A percentile compares a stretch with the other conserved stretches of the same genome.
phyloP scores from a whole-genome alignment of 179 eudicot genomes.

The Corrigiola litoralis region DNA sequence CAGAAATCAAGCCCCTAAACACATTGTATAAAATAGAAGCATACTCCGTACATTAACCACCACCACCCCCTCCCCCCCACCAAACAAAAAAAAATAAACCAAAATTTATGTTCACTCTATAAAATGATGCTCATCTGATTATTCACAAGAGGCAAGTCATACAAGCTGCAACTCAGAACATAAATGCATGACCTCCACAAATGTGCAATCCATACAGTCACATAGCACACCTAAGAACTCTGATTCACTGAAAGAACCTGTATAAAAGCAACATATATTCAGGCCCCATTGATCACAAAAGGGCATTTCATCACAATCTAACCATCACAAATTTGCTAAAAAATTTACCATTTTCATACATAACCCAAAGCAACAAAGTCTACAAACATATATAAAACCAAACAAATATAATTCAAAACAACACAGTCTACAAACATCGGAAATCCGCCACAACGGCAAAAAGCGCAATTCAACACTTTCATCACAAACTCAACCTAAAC shows the following conservation, averaged over 20 bases:
- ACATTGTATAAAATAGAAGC: neutral
- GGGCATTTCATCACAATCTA: too few relatives aligned
- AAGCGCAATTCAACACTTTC: neutral
- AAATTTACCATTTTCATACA: too few relatives aligned
- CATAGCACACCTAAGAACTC: neutral
- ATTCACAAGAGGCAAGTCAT: neutral
- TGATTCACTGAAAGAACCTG: neutral
- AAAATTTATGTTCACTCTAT: too few relatives aligned
- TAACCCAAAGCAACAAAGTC: too few relatives aligned
- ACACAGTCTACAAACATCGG: constrained; percentile 1
- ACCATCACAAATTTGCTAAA: too few relatives aligned
- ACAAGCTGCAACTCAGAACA: neutral
- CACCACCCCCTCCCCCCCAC: too few relatives aligned
- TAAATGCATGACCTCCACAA: neutral
- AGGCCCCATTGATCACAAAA: constrained; percentile 17
- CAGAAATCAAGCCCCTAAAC: neutral
- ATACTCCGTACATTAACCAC: too few relatives aligned
- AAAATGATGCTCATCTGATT: neutral
- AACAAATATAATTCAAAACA: too few relatives aligned
- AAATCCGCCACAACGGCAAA: neutral
- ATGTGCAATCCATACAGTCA: neutral
- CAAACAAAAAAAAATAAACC: too few relatives aligned
- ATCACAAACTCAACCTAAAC: neutral
- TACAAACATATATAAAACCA: too few relatives aligned
- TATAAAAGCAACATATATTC: constrained; percentile 10